Percentiles rank a stretch among this genome's conserved stretches.
These are phyloP conservation scores for Mucor velutinosus DNA, from an alignment of 371 early-diverging fungal species.

Conservation along the genomic window DNA sequence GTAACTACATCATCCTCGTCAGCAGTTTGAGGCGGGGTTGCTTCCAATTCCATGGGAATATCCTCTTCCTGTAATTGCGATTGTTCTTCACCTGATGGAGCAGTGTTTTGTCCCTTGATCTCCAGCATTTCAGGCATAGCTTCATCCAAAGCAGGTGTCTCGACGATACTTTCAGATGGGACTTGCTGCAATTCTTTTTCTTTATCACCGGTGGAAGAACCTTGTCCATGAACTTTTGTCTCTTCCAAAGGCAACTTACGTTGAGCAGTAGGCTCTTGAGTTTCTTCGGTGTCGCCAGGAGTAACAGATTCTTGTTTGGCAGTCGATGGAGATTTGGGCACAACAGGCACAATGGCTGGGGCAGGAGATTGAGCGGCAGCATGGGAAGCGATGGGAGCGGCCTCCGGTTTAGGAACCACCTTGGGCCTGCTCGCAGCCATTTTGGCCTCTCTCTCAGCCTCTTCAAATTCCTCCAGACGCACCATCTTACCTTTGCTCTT, in stretches of 20 bases:
- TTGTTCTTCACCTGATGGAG: neutral
- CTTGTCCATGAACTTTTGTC: neutral
- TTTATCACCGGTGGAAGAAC: neutral
- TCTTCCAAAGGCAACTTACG: neutral
- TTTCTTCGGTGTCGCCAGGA: neutral
- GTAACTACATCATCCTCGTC: neutral
- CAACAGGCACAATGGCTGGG: neutral
- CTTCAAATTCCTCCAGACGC: slow-evolving; percentile 49
- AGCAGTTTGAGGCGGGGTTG: neutral
- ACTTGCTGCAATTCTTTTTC: neutral
- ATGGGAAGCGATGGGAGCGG: neutral
- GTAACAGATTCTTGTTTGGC: neutral
- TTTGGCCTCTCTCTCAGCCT: slow-evolving; percentile 33
- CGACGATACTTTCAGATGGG: neutral
- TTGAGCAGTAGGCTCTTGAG: neutral
- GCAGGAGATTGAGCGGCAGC: neutral
- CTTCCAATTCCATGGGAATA: neutral
- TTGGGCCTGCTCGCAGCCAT: slow-evolving; percentile 16
- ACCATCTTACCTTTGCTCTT: slow-evolving; percentile 45
- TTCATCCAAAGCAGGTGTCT: neutral
- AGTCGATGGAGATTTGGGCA: neutral
- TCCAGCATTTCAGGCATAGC: slow-evolving; percentile 11
- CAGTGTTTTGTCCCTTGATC: neutral
- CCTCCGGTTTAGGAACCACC: slow-evolving; percentile 1
- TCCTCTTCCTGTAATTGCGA: neutral